Evolutionary conservation across 192 early-diverging fungal species (phyloP), one percentile per base, ranked within the genome.

Genomic region (Endogone sp.): DNA sequence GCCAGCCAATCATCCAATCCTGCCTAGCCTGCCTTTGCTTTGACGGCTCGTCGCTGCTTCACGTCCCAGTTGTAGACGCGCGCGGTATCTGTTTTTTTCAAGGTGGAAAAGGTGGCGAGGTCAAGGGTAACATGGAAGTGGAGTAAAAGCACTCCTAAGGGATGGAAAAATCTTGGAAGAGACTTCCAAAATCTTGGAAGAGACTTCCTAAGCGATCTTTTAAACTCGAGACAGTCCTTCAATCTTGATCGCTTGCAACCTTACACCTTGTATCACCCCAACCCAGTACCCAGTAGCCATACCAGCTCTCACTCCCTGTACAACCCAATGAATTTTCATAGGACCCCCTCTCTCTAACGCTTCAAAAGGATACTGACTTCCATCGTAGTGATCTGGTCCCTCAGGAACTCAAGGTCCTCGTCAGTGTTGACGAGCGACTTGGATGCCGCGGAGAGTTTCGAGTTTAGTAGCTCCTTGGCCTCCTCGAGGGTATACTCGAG

Each of bases 351-450:
- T n/a, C n/a, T 44, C 37, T 13, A 13, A 4, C 37, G 4, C 13
- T 44, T 44, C 37, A 81, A 79, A 77, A 75, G 74, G 78, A 82
- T 81, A 83, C 77, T 94, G 79, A 94, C 97, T 76, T 99, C 97
- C 95, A 99, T 98, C n/a, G 95, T 98, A 1, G 97, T 99, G 77
- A 99, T 94, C 79, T 99, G 97, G 67, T 96, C 94, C 66, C 93
- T 85, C 79, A 99, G 71, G 70, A 95, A 99, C 72, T 90, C 92
- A 21, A 97, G 80, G 80, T 99, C 97, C 74, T 99, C 95, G 3
- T 88, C 80, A 0, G 92, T 87, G 58, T 95, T 88, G 66, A 82
- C 79, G 60, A 95, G 77, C 44, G 85, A 86, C n/a, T 64, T 85
- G 60, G 88, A 81, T 26, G 95, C 95, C 29, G 86, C 89, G 0